Base-by-base conservation (phyloP, 495 filamentous ascomycete genomes). In the Penicillium steckii region DNA sequence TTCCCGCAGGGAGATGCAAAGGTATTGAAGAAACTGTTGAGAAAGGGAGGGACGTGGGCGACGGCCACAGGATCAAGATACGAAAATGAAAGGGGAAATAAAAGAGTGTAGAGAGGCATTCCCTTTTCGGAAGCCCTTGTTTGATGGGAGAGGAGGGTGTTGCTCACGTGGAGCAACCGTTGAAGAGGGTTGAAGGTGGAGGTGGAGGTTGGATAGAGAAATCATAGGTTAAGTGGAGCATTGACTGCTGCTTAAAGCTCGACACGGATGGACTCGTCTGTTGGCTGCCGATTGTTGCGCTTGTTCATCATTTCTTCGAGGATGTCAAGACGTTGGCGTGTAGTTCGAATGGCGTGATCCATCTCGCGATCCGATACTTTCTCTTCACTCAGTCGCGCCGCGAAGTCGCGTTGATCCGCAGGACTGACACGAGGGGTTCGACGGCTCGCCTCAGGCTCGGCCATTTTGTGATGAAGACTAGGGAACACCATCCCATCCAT, bases 361-460 rank as follows among this genome's bases (percentile, higher is more conserved):
- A 98, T 78, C 70, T 97, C 86, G 40, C 87, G 70, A 57, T 91
- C 84, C 44, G 81, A 85, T 80, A 96, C 91, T 41, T 78, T 82
- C 63, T 89, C 85, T 32, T 86, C 85, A 46, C 73, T 71, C 13
- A 91, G 58, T 65, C 76, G 83, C 24, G 64, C 63, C 21, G 55
- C 59, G 3, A 75, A 41, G 21, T 72, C 68, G 21, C 66, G 67
- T 48, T 72, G 65, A 22, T 64, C 66, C 52, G 66, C 9, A 24
- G 46, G 44, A 66, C 68, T 51, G 45, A 15, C 38, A 37, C 46
- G 60, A 46, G 23, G 55, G 50, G 40, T 53, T 25, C 46, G 57
- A 50, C 44, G 67, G 48, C 44, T 62, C 44, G 40, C 46, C 40
- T 61, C 56, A 15, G 62, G 53, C 15, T 69, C 64, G 8, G 61